Conservation (phyloP, 345 rosid species). For the Dovyalis caffra region DNA sequence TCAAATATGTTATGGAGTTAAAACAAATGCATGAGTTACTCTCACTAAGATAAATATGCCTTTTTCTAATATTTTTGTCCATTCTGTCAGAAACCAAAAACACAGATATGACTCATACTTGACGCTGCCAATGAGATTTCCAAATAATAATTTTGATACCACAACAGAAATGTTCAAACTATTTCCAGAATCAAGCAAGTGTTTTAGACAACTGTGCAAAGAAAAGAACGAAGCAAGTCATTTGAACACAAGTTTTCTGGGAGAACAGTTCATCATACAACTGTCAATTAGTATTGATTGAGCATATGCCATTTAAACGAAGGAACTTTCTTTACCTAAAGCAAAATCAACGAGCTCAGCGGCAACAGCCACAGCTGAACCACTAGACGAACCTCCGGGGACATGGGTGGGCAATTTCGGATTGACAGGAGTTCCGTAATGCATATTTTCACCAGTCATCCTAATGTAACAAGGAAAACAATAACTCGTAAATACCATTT, state of each 20-base stretch:
- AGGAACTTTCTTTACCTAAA: slow-evolving; percentile 48
- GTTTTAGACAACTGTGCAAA: too few relatives aligned
- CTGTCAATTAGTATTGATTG: neutral
- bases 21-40: neutral
- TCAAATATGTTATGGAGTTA: neutral
- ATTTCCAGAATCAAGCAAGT: neutral
- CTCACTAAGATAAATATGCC: too few relatives aligned
- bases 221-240: neutral
- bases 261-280: neutral
- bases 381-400: slow-evolving; percentile 94
- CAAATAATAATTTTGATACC: neutral
- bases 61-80: neutral
- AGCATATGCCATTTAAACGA: neutral
- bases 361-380: slow-evolving; percentile 94
- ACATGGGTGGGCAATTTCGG: slow-evolving; percentile 60
- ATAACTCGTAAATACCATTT: neutral
- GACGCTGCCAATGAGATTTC: neutral
- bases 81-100: neutral
- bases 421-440: slow-evolving; percentile 81
- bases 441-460: slow-evolving; percentile 72
- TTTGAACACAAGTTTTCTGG: too few relatives aligned
- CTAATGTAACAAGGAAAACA: slow-evolving; percentile 37
- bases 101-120: neutral
- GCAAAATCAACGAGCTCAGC: slow-evolving; percentile 85
- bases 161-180: neutral